Percentiles rank a stretch among this genome's conserved stretches.
Evolutionary conservation across 495 filamentous ascomycete species (phyloP).

Genomic region (Aspergillus wentii): DNA sequence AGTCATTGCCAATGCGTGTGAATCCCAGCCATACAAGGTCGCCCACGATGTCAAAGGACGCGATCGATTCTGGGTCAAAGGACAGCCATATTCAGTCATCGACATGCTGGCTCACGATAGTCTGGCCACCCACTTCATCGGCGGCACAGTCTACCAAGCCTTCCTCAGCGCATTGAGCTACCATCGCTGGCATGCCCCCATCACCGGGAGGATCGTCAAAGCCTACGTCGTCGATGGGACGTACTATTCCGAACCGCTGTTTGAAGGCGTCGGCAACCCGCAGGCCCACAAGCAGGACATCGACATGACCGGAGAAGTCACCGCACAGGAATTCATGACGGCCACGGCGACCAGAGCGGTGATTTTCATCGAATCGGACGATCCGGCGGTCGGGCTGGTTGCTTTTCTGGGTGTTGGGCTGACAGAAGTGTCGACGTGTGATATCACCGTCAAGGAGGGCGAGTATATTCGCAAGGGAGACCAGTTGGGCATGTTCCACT

Average conservation of each 20-base stretch:
- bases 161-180: slow-evolving; percentile 62
- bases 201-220: slow-evolving; percentile 51
- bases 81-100: slow-evolving; percentile 56
- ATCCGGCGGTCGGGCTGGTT: slow-evolving; percentile 58
- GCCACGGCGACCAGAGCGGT: slow-evolving; percentile 53
- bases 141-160: slow-evolving; percentile 62
- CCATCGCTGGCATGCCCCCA: slow-evolving; percentile 67
- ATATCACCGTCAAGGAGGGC: slow-evolving; percentile 56
- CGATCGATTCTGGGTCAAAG: slow-evolving; percentile 61
- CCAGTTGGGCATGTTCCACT: slow-evolving; percentile 39
- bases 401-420: slow-evolving; percentile 60
- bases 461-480: slow-evolving; percentile 46
- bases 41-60: background rate
- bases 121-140: slow-evolving; percentile 48
- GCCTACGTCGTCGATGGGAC: slow-evolving; percentile 56
- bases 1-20: slow-evolving; percentile 60
- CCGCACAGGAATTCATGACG: slow-evolving; percentile 48
- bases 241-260: slow-evolving; percentile 58
- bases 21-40: slow-evolving; percentile 32
- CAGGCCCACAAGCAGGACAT: slow-evolving; percentile 24
- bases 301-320: background rate
- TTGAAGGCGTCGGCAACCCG: slow-evolving; percentile 26
- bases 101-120: slow-evolving; percentile 59
- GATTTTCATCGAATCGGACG: slow-evolving; percentile 63
- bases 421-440: slow-evolving; percentile 64